A percentile compares a stretch with the other conserved stretches of the same genome.
Evolutionary conservation across 257 asterid species (phyloP).

Genomic region (Solanum verrucosum): DNA sequence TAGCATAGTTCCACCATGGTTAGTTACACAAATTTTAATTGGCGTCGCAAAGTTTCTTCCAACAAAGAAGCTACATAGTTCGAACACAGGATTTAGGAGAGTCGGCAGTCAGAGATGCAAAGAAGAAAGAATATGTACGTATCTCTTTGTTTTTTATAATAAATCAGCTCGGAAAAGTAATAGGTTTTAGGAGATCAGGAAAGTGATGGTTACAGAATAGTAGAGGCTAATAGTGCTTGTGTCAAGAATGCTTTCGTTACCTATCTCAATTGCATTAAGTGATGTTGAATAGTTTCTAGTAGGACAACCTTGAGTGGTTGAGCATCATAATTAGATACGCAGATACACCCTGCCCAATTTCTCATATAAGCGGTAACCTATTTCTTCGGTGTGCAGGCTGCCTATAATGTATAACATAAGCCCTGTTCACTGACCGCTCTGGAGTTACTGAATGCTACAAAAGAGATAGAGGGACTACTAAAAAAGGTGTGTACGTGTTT

Average conservation of each 20-base stretch:
- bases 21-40: constrained; percentile 45
- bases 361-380: neutral
- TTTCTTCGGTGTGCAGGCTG: constrained; percentile 30
- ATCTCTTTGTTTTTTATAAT: constrained; percentile 1
- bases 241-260: neutral
- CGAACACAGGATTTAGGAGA: constrained; percentile 67
- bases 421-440: constrained; percentile 79
- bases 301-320: neutral
- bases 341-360: neutral
- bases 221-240: neutral
- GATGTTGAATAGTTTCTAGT: neutral
- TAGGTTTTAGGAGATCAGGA: neutral
- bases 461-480: constrained; percentile 59
- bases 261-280: neutral
- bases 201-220: neutral
- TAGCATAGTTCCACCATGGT: constrained; percentile 69
- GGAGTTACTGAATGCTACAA: constrained; percentile 65
- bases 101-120: constrained; percentile 60
- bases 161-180: neutral
- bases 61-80: constrained; percentile 43
- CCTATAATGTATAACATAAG: constrained; percentile 51
- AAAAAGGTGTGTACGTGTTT: constrained; percentile 39
- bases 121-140: constrained; percentile 50
- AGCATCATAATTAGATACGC: neutral
- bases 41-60: constrained; percentile 76